These are phyloP conservation scores for Trametes cinnabarina DNA, from an alignment of 768 basidiomycete species.

Conservation along the genomic window DNA sequence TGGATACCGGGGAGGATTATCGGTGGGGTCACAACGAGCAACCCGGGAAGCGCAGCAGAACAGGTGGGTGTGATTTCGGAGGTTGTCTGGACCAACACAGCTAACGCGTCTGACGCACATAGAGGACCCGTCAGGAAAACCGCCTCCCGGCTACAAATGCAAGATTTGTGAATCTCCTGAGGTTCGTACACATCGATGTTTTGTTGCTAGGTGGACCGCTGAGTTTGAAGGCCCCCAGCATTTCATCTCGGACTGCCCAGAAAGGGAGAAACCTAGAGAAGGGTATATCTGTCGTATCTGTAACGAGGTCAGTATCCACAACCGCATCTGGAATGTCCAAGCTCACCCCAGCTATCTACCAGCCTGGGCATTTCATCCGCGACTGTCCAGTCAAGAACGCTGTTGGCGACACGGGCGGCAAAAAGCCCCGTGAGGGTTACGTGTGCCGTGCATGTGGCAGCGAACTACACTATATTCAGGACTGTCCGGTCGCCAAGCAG, in stretches of 20 bases:
- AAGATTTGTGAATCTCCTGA: constrained; percentile 73
- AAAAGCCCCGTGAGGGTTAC: constrained; percentile 82
- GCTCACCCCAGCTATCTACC: constrained; percentile 10
- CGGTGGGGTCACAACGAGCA: constrained; percentile 66
- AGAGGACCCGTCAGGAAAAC: constrained; percentile 50
- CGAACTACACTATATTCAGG: constrained; percentile 80
- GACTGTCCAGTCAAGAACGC: constrained; percentile 84
- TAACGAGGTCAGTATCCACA: constrained; percentile 47
- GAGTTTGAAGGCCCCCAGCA: constrained; percentile 49
- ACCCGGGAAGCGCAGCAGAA: constrained; percentile 54
- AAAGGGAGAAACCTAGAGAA: constrained; percentile 73
- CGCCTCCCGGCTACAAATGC: constrained; percentile 74
- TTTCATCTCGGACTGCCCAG: constrained; percentile 73
- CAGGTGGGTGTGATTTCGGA: constrained; percentile 39
- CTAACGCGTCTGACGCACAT: not conserved
- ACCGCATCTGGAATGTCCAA: not conserved
- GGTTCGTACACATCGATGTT: constrained; percentile 37
- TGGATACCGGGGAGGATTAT: constrained; percentile 51
- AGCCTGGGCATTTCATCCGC: constrained; percentile 83
- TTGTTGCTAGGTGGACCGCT: not conserved
- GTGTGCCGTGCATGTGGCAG: constrained; percentile 90
- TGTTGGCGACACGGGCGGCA: constrained; percentile 78
- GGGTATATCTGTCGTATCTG: constrained; percentile 89
- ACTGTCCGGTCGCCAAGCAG: constrained; percentile 74
- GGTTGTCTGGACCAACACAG: not conserved